A percentile compares a stretch with the other conserved stretches of the same genome.
Conservation (phyloP, 2,329 filamentous ascomycete genomes). For the Beauveria scarabaeidicola region DNA sequence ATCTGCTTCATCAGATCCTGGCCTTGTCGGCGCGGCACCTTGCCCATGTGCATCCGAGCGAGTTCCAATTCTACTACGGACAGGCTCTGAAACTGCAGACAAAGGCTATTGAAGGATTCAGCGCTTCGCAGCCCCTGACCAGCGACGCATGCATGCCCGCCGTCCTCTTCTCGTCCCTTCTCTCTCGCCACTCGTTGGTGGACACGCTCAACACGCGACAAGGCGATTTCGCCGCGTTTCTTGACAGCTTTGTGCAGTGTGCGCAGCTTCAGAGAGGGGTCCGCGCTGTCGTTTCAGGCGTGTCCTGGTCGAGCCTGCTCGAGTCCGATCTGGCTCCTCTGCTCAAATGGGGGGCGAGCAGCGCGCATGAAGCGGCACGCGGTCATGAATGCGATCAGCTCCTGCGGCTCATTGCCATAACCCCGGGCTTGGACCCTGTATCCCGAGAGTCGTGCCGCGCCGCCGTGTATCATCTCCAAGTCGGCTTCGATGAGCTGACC, state of each 20-base stretch:
- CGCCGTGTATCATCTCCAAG: not conserved
- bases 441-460: not conserved
- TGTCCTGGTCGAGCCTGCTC: not conserved
- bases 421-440: not conserved
- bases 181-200: not conserved
- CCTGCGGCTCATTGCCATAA: not conserved
- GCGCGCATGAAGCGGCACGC: not conserved
- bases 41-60: not conserved
- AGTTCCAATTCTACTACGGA: not conserved
- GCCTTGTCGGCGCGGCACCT: conserved; percentile 3
- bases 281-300: not conserved
- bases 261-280: not conserved
- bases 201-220: not conserved
- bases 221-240: not conserved
- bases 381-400: conserved; percentile 1
- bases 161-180: conserved; percentile 3
- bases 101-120: not conserved
- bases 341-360: not conserved
- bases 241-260: conserved; percentile 1
- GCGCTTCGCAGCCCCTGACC: not conserved
- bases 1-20: conserved; percentile 2
- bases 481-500: not conserved
- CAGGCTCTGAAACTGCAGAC: conserved; percentile 2
- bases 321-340: not conserved
- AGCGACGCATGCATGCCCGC: not conserved